Evolutionary conservation across 345 rosid genomes (phyloP), one percentile per base, ranked within the genome.

Genomic region (Streptanthus diversifolius): DNA sequence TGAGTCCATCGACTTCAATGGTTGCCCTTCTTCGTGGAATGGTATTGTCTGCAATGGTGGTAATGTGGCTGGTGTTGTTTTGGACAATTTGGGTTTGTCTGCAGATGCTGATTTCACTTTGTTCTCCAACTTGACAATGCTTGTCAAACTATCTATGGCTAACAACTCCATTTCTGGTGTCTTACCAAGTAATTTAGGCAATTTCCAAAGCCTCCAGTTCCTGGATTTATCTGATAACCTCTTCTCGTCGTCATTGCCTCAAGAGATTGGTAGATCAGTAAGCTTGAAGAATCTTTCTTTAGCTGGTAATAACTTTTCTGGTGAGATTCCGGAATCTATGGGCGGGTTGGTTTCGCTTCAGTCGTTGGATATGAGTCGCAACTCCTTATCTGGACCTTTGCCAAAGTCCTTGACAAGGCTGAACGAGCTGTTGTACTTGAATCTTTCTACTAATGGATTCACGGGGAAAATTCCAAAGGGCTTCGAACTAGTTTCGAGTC

Each of bases 1-100:
- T 37, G 99, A 91, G 79, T 90, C 99, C 22, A 91, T 91, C 17
- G 95, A 91, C 72, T 95, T 95, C 66, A 79, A 91, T 74, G 99
- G 99, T 17, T 95, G 99, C 55, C 99, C 99, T 76, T 80, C 99
- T 68, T 87, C 96, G 0, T 95, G 99, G 99, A 91, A 95, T 77
- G 99, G 99, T 10, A 82, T 95, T 8, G 85, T 95, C 35, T 95
- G 99, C 72, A 95, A 90, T 70, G 93, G 88, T 11, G 96, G 86
- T 30, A 90, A 88, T 80, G 92, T 95, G 37, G 99, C 99, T 62
- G 97, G 83, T 47, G 86, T 95, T 74, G 85, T 91, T 70, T 89
- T 95, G 21, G 89, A 89, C 62, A 89, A 88, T 76, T 75, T 95
- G 68, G 87, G 86, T 45, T 83, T 95, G 19, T 81, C 97, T 24